Evolutionary conservation across 352 stramenopile species (phyloP), one percentile per base, ranked within the genome.

Genomic region (Globisporangium viniferum): DNA sequence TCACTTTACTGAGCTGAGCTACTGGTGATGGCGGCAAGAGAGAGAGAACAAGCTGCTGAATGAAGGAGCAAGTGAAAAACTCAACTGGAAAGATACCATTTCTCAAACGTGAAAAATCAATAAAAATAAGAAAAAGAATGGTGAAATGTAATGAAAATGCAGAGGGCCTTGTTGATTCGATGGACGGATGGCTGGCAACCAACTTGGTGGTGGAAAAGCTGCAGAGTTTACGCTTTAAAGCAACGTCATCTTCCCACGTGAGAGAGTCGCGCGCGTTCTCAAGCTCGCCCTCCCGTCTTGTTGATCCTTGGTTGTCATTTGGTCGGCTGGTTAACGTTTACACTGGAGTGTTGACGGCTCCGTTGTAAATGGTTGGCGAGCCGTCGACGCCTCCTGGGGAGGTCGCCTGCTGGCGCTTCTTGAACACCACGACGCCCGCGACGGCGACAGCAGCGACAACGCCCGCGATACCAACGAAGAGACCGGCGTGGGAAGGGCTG

Each of bases 391-490:
- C 22, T 36, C 44, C 18, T 51, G 44, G 44, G 18, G 44, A 22
- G 33, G 29, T 29, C 29, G 27, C 22, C 3, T 39, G 29, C 12
- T 29, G 60, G 29, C 70, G 74, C 49, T 74, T 79, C 66, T 69
- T 72, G 69, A 73, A 79, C 33, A 59, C 73, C n/a, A 72, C 74
- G 55, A 79, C 76, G 39, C 72, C 76, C n/a, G 69, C 74, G 14
- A 83, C 39, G 3, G 72, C 76, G n/a, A 83, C 58, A 10, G 73
- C 76, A 33, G 76, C 74, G 33, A 58, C 74, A 20, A 76, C 64
- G 41, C 63, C 74, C 2, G 39, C 72, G 58, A 55, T 22, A 55
- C 44, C 54, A 67, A 71, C 12, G 53, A 76, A 35, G 64, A 79
- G 27, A 14, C 70, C 56, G 64, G 68, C n/a, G 68, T 73, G 18